Percentiles rank a stretch among this genome's conserved stretches.
Evolutionary conservation across 495 filamentous ascomycete species (phyloP).

Genomic region (Chaetomium fimeti): DNA sequence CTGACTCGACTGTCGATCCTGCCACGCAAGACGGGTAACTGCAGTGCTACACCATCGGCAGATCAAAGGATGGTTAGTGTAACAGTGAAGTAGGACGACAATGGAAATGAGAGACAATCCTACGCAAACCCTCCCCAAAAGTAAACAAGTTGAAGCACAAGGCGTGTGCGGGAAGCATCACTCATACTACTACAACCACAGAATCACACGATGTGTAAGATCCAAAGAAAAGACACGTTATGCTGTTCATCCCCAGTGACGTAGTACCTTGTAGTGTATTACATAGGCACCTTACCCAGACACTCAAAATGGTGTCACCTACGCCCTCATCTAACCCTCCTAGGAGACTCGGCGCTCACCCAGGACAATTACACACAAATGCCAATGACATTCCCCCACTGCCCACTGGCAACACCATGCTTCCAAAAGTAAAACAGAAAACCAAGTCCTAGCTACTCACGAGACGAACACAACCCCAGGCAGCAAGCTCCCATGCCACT

Average conservation of each 20-base stretch:
- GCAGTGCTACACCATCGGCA: conserved; percentile 16
- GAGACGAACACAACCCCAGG: neutral
- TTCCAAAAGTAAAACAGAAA: neutral
- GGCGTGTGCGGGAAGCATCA: too few relatives aligned
- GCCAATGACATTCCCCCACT: neutral
- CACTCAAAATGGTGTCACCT: neutral
- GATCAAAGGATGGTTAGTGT: conserved; percentile 1
- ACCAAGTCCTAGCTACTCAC: neutral
- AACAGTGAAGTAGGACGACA: neutral
- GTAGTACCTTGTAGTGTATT: neutral
- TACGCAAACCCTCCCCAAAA: neutral
- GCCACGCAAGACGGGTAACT: neutral
- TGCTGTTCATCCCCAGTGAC: too few relatives aligned
- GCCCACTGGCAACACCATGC: neutral
- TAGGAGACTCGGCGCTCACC: neutral
- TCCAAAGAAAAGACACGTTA: too few relatives aligned
- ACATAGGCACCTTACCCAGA: neutral
- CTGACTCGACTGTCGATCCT: neutral
- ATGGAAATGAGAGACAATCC: neutral
- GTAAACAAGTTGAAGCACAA: too few relatives aligned
- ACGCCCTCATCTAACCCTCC: too few relatives aligned
- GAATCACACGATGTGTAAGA: too few relatives aligned
- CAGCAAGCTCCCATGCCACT: neutral
- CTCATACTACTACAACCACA: too few relatives aligned
- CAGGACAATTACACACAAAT: neutral